Evolutionary conservation across 2,329 filamentous ascomycete genomes (phyloP).

Genomic region (Talaromyces marneffei): DNA sequence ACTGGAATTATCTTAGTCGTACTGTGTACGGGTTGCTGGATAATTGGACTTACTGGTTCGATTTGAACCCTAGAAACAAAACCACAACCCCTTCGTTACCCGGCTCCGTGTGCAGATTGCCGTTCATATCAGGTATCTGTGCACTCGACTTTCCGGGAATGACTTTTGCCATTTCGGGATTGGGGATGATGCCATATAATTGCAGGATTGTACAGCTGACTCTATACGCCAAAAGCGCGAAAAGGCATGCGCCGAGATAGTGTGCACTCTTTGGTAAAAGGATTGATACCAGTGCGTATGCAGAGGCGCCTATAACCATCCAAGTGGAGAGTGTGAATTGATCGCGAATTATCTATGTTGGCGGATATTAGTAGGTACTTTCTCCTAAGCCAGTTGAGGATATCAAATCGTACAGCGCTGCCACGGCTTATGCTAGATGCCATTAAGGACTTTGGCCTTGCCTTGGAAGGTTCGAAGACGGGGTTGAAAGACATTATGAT

Average conservation of each 20-base stretch:
- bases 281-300: constrained; percentile 3
- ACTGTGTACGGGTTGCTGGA: background rate
- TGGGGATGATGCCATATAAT: constrained; percentile 9
- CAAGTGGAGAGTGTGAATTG: constrained; percentile 16
- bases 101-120: constrained; percentile 2
- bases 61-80: constrained; percentile 10
- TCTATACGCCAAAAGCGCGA: constrained; percentile 2
- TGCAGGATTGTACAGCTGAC: background rate
- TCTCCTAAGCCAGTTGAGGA: background rate
- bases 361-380: background rate
- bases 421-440: background rate
- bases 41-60: constrained; percentile 11
- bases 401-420: background rate
- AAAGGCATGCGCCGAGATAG: background rate
- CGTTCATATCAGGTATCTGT: constrained; percentile 14
- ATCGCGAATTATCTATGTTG: constrained; percentile 14
- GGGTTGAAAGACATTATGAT: constrained; percentile 1
- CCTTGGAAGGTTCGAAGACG: background rate
- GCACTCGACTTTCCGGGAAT: constrained; percentile 11
- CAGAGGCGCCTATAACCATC: constrained; percentile 16
- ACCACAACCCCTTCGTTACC: constrained; percentile 10
- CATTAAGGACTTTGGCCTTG: background rate
- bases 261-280: constrained; percentile 3
- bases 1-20: background rate
- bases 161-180: constrained; percentile 6